Evolutionary conservation across 352 stramenopile genomes (phyloP).

Genomic region (Blastocystis sp.): DNA sequence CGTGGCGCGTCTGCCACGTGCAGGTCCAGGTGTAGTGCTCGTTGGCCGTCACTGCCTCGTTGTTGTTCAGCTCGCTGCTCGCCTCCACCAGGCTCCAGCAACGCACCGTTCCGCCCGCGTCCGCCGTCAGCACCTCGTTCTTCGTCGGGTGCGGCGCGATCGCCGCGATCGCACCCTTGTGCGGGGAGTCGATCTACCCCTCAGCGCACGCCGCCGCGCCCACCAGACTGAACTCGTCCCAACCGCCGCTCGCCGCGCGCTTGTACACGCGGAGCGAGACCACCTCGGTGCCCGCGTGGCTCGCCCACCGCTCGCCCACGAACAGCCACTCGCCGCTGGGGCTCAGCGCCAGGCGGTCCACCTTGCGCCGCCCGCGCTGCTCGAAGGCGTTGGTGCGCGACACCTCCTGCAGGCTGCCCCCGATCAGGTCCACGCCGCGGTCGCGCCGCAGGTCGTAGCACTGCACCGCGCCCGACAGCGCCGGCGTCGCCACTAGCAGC

Average conservation of each 20-base stretch:
- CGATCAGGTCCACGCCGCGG: background rate
- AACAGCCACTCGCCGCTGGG: constrained; percentile 21
- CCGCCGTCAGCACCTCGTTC: constrained; percentile 25
- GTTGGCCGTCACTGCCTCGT: constrained; percentile 29
- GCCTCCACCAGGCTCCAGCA: constrained; percentile 24
- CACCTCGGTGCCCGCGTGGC: background rate
- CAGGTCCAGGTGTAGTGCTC: constrained; percentile 9
- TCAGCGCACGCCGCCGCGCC: background rate
- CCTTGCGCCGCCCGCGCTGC: background rate
- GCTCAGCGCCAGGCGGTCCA: constrained; percentile 1
- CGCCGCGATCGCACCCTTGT: background rate
- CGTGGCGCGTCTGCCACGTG: background rate
- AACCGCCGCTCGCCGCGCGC: background rate
- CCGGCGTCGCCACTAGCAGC: background rate
- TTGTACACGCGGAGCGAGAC: background rate
- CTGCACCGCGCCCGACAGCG: background rate
- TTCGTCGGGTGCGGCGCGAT: constrained; percentile 24
- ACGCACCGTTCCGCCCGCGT: background rate
- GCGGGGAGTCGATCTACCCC: constrained; percentile 13
- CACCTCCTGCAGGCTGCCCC: background rate
- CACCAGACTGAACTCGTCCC: background rate
- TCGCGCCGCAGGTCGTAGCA: background rate
- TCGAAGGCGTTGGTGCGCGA: background rate
- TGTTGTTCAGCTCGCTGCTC: constrained; percentile 16
- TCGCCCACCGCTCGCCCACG: constrained; percentile 12